Conservation (phyloP, 164 flowering plant genomes). For the Chloranthus sessilifolius region DNA sequence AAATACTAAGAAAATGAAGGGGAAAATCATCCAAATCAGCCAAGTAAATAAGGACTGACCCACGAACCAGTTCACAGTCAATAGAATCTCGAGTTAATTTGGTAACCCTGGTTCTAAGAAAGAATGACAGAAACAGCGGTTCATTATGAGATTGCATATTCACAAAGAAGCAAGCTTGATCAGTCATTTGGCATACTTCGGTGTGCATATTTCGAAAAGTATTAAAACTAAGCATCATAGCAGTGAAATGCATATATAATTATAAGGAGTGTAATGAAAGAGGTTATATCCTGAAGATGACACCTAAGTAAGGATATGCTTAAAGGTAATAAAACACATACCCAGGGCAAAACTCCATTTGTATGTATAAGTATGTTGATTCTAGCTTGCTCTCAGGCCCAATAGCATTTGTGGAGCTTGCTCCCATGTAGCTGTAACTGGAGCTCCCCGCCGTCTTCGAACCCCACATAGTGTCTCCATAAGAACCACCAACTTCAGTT, state of each 20-base stretch:
- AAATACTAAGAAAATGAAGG: not conserved
- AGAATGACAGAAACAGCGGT: no score
- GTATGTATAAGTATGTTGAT: constrained; percentile 86
- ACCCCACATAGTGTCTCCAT: constrained; percentile 46
- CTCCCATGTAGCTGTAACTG: constrained; percentile 41
- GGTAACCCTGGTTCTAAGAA: no score
- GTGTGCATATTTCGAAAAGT: no score
- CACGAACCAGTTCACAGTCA: no score
- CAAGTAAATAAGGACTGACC: not conserved
- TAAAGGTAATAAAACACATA: constrained; percentile 13
- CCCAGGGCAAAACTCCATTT: constrained; percentile 99
- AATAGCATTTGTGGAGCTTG: constrained; percentile 37
- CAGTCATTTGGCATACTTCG: no score
- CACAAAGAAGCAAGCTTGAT: no score
- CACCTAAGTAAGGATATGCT: no score
- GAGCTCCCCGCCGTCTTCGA: constrained; percentile 56
- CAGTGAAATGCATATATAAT: not conserved
- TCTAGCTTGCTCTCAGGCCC: constrained; percentile 57
- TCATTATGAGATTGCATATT: no score
- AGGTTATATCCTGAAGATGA: no score
- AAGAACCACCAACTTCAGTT: constrained; percentile 51
- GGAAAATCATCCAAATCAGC: not conserved
- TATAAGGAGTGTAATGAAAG: not conserved
- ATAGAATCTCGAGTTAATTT: no score
- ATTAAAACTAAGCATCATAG: not conserved